A percentile compares a stretch with the other conserved stretches of the same genome.
Conservation (phyloP, 2,329 filamentous ascomycete genomes). For the Sclerotinia glacialis region DNA sequence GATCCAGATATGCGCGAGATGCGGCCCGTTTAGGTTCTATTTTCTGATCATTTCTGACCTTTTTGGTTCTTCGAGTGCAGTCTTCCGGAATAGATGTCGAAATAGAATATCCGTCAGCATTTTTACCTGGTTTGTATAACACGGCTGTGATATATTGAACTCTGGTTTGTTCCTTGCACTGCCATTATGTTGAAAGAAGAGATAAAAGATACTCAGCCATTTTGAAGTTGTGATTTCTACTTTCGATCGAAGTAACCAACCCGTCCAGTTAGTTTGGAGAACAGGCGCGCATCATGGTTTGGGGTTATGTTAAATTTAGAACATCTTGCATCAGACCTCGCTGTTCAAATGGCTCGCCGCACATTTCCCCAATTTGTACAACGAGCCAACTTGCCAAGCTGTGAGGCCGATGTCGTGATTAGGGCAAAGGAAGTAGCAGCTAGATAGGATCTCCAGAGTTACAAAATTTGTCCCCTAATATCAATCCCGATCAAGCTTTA, state of each 20-base stretch:
- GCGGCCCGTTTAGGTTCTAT: constrained; percentile 17
- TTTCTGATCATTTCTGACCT: constrained; percentile 2
- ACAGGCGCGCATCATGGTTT: constrained; percentile 17
- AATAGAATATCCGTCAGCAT: constrained; percentile 16
- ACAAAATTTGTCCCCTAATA: background rate
- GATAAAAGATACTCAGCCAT: constrained; percentile 14
- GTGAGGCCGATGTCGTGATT: constrained; percentile 1
- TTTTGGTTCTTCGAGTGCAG: background rate
- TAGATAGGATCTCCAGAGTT: constrained; percentile 2
- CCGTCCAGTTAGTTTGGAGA: background rate
- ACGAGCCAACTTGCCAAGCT: constrained; percentile 16
- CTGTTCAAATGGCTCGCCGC: constrained; percentile 8
- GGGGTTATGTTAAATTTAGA: constrained; percentile 14
- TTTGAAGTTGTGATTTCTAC: background rate
- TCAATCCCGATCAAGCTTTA: background rate
- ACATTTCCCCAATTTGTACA: constrained; percentile 19
- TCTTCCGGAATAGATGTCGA: background rate
- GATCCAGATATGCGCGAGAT: constrained; percentile 18
- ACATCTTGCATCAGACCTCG: constrained; percentile 5
- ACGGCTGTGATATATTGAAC: background rate
- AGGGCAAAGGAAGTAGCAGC: background rate
- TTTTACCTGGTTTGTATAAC: background rate
- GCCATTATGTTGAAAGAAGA: background rate
- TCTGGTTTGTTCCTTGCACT: constrained; percentile 17
- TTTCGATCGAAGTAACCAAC: background rate